Evolutionary conservation across 1,284 basidiomycete species (phyloP), one percentile per base, ranked within the genome.

Genomic region (Puccinia hordei): DNA sequence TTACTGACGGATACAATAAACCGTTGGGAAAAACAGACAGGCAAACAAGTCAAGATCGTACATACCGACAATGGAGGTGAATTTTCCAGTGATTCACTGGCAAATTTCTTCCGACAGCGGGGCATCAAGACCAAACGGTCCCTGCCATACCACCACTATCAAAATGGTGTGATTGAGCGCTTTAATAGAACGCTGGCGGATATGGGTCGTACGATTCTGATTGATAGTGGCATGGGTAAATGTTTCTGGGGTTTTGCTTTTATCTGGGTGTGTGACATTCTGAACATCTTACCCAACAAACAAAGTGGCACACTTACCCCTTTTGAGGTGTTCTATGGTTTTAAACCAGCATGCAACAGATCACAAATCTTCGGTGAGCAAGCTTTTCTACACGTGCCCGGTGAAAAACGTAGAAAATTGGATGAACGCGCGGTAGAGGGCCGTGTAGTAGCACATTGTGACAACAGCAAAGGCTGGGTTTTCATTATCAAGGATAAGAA

Each of bases 201-300:
- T n/a, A n/a, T n/a, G n/a, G n/a, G n/a, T n/a, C n/a, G n/a, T n/a
- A n/a, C n/a, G n/a, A n/a, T n/a, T n/a, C n/a, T n/a, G n/a, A n/a
- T n/a, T n/a, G n/a, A n/a, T n/a, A n/a, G n/a, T n/a, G n/a, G n/a
- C n/a, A n/a, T n/a, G n/a, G n/a, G n/a, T n/a, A n/a, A n/a, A n/a
- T n/a, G n/a, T n/a, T n/a, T n/a, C n/a, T n/a, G n/a, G n/a, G n/a
- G n/a, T n/a, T n/a, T n/a, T n/a, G n/a, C n/a, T n/a, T n/a, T n/a
- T n/a, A n/a, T 63, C 19, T 46, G 53, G 57, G 73, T 30, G 15
- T 44, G 22, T 61, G 35, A 57, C 15, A 10, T 44, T 17, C 30
- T 57, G 30, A 75, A 63, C 57, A 17, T 12, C 1, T 17, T 76
- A 8, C 73, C 73, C n/a, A 76, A 76, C 22, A 27, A 44, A 24